Percentiles rank a stretch among this genome's conserved stretches.
Evolutionary conservation across 2,329 filamentous ascomycete genomes (phyloP).

Genomic region (Hypoxylon sp.): DNA sequence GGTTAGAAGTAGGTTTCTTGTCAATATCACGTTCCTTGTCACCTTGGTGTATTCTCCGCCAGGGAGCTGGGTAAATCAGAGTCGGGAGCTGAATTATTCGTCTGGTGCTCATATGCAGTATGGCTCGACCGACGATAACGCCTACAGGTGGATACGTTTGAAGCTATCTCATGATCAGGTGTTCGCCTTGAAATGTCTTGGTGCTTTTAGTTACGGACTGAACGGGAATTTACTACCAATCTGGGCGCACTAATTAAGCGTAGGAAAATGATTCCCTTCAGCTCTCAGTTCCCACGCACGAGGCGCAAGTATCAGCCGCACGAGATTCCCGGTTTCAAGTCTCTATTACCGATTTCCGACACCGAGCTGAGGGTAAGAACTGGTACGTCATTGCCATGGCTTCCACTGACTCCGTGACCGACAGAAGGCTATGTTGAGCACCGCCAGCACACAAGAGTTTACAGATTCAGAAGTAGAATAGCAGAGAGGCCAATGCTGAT

Average conservation of each 20-base stretch:
- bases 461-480: background rate
- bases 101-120: too few species aligned
- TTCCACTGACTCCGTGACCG: background rate
- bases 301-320: slow-evolving; percentile 2
- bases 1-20: too few species aligned
- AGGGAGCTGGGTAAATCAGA: too few species aligned
- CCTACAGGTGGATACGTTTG: background rate
- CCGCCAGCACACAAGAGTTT: background rate
- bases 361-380: slow-evolving; percentile 11
- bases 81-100: too few species aligned
- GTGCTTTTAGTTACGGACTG: background rate
- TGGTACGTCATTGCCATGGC: slow-evolving; percentile 12
- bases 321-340: background rate
- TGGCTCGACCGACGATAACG: background rate
- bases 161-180: background rate
- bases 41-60: too few species aligned
- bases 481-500: background rate
- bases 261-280: background rate
- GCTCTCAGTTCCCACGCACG: background rate
- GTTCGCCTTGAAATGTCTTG: background rate
- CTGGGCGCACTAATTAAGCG: slow-evolving; percentile 3
- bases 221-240: background rate
- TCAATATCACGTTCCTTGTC: too few species aligned
- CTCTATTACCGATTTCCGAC: background rate
- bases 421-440: slow-evolving; percentile 6